These are phyloP conservation scores for Alternaria triticimaculans DNA, from an alignment of 2,329 filamentous ascomycete genomes.

Conservation along the genomic window DNA sequence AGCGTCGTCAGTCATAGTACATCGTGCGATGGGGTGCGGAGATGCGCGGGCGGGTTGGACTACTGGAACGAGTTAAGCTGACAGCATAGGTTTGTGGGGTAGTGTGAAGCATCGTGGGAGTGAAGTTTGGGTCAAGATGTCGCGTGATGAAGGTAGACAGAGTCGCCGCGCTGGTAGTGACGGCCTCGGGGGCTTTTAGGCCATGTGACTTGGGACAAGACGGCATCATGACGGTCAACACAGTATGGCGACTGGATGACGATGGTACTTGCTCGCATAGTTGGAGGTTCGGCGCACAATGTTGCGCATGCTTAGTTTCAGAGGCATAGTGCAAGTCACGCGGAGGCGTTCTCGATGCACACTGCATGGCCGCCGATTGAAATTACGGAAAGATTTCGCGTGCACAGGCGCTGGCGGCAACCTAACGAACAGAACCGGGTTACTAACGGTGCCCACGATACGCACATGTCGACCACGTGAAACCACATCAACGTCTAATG, in stretches of 20 bases:
- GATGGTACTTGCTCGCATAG: not conserved
- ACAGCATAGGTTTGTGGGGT: not conserved
- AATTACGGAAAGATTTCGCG: conserved; percentile 2
- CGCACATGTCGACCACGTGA: not conserved
- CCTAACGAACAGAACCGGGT: conserved; percentile 4
- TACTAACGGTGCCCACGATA: conserved; percentile 1
- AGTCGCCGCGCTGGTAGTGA: not conserved
- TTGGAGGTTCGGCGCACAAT: not conserved
- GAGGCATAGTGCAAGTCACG: not conserved
- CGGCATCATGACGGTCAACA: not conserved
- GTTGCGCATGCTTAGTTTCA: not conserved
- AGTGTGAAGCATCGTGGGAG: not conserved
- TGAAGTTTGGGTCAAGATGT: not conserved
- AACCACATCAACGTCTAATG: not conserved
- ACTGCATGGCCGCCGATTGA: not conserved
- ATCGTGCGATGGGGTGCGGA: not conserved
- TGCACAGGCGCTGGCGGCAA: not conserved
- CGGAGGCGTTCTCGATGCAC: not conserved
- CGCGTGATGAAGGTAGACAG: not conserved
- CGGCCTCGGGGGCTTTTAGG: not conserved
- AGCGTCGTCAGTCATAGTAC: conserved; percentile 1
- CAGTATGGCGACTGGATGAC: not conserved
- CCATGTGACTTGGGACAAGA: not conserved
- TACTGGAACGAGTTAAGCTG: not conserved
- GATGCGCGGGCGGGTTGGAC: not conserved